Evolutionary conservation across 306 rosid genomes (phyloP).

Genomic region (Carpinus fangiana): DNA sequence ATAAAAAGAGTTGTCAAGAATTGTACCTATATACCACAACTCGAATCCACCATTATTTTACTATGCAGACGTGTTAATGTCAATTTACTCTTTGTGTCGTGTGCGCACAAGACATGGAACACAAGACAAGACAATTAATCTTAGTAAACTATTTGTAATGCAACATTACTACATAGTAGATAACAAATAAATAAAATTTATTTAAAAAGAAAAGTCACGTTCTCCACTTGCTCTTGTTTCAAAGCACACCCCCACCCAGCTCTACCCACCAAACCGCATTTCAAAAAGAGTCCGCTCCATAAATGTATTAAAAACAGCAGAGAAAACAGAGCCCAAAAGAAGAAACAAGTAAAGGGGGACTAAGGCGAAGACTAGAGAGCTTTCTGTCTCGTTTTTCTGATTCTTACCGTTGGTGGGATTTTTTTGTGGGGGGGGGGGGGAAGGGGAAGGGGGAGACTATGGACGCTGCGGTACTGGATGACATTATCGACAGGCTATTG

Average conservation of each 20-base stretch:
- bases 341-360: not conserved
- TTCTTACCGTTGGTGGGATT: not conserved
- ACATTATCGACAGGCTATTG: constrained; percentile 39
- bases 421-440: constrained; percentile 12
- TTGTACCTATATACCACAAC: too few species aligned
- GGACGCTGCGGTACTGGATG: constrained; percentile 38
- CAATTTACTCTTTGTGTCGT: not conserved
- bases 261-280: constrained; percentile 3
- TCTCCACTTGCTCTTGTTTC: constrained; percentile 16
- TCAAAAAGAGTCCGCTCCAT: constrained; percentile 20
- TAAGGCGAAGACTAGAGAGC: not conserved
- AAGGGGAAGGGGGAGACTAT: constrained; percentile 13
- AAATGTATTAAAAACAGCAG: not conserved
- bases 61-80: too few species aligned
- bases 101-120: not conserved
- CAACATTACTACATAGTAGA: not conserved
- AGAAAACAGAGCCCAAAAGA: not conserved
- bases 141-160: not conserved
- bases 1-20: too few species aligned
- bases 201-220: constrained; percentile 1
- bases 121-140: not conserved
- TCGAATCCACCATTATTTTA: too few species aligned
- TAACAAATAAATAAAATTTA: not conserved
- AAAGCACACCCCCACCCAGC: constrained; percentile 20
- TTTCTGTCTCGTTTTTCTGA: not conserved